Conservation (phyloP, 2,329 filamentous ascomycete genomes). For the Fusarium virguliforme region DNA sequence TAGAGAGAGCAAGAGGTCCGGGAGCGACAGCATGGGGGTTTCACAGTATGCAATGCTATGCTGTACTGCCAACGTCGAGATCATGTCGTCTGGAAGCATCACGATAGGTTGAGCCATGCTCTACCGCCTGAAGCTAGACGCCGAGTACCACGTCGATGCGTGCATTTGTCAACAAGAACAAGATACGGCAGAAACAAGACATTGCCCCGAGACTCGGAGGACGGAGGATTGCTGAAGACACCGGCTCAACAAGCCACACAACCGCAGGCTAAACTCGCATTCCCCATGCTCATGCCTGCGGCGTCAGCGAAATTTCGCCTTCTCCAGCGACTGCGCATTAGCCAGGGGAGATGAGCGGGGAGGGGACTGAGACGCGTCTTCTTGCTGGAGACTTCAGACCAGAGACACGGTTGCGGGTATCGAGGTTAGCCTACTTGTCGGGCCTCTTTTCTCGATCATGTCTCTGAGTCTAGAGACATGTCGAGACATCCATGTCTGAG, state of each 20-base stretch:
- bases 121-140: conserved; percentile 15
- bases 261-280: conserved; percentile 21
- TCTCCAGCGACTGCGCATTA: conserved; percentile 20
- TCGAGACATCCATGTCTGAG: not conserved
- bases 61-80: not conserved
- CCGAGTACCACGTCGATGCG: conserved; percentile 11
- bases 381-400: conserved; percentile 17
- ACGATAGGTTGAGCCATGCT: not conserved
- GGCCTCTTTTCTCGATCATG: conserved; percentile 32
- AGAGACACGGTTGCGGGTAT: conserved; percentile 39
- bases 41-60: conserved; percentile 30
- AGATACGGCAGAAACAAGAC: not conserved
- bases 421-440: conserved; percentile 17
- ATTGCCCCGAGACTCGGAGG: conserved; percentile 12
- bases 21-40: conserved; percentile 16
- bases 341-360: conserved; percentile 27
- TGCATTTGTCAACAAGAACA: conserved; percentile 1
- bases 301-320: not conserved
- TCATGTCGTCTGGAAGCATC: not conserved
- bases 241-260: conserved; percentile 16
- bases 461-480: conserved; percentile 18
- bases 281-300: conserved; percentile 11
- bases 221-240: conserved; percentile 7
- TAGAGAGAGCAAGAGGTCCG: conserved; percentile 16
- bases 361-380: conserved; percentile 29